These are phyloP conservation scores for Rhizophagus sp. DNA, from an alignment of 192 early-diverging fungal genomes.

Conservation along the genomic window DNA sequence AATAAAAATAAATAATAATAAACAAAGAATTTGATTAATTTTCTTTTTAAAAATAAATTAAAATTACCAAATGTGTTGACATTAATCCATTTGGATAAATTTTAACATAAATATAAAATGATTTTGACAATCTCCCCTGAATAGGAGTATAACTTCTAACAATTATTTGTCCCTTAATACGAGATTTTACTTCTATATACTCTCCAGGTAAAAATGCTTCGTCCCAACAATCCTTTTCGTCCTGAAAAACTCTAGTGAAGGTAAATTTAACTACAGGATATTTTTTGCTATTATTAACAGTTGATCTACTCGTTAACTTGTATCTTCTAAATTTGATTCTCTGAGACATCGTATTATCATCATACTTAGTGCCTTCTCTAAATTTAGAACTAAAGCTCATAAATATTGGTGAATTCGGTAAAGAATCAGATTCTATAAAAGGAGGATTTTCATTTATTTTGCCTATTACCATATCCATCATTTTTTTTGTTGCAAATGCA, in stretches of 20 bases:
- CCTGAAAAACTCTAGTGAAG: conserved; percentile 11
- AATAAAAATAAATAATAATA: not conserved
- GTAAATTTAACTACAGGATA: conserved; percentile 23
- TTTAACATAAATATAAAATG: conserved; percentile 28
- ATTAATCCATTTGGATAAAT: conserved; percentile 26
- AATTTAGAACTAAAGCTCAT: too few species aligned
- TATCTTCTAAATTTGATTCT: conserved; percentile 25
- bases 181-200: conserved; percentile 24
- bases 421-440: not conserved
- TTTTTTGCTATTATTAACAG: not conserved
- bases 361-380: too few species aligned
- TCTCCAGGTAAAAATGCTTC: conserved; percentile 24
- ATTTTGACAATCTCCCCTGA: conserved; percentile 17
- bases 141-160: conserved; percentile 27
- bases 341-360: not conserved
- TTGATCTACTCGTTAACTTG: conserved; percentile 19
- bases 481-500: conserved; percentile 2
- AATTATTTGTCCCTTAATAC: conserved; percentile 21
- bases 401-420: too few species aligned
- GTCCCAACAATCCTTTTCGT: not conserved
- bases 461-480: not conserved
- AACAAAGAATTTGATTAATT: too few species aligned
- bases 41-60: not conserved
- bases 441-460: conserved; percentile 1
- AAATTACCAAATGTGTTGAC: conserved; percentile 20